These are phyloP conservation scores for Xylaria sp. DNA, from an alignment of 2,329 filamentous ascomycete species.

Conservation along the genomic window DNA sequence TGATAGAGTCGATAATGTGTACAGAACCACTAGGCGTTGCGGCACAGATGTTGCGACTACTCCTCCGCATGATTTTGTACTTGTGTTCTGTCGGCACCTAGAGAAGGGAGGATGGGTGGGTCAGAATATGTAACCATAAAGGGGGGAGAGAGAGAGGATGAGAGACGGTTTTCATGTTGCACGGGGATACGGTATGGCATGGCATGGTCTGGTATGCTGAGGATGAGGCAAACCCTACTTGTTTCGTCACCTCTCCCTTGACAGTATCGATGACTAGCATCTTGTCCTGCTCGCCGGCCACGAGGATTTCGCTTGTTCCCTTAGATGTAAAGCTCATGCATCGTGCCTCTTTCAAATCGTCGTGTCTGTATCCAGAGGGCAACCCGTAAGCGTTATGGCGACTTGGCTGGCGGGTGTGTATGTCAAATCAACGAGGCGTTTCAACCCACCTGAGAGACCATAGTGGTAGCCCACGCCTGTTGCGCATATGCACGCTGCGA, in stretches of 20 bases:
- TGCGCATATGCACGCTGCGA: slow-evolving; percentile 88
- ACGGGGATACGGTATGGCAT: background rate
- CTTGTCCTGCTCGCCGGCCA: slow-evolving; percentile 84
- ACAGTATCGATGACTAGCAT: slow-evolving; percentile 82
- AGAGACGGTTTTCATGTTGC: background rate
- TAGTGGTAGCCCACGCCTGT: slow-evolving; percentile 81
- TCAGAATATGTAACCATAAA: too few relatives aligned
- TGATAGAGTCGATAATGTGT: slow-evolving; percentile 84
- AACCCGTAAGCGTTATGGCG: slow-evolving; percentile 27
- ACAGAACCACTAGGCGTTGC: slow-evolving; percentile 85
- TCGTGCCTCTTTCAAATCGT: slow-evolving; percentile 84
- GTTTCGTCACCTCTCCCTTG: slow-evolving; percentile 78
- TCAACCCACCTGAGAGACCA: slow-evolving; percentile 80
- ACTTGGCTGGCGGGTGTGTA: background rate
- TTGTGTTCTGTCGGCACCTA: slow-evolving; percentile 77
- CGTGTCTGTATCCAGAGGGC: slow-evolving; percentile 59
- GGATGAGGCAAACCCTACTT: slow-evolving; percentile 56
- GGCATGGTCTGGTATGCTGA: background rate
- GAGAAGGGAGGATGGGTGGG: background rate
- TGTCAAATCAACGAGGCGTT: background rate
- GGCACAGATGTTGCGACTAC: slow-evolving; percentile 84
- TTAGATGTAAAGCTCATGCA: slow-evolving; percentile 97
- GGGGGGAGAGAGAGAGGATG: too few relatives aligned
- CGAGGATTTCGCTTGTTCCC: slow-evolving; percentile 82
- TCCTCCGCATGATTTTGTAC: slow-evolving; percentile 93